Percentiles rank a stretch among this genome's conserved stretches.
These are phyloP conservation scores for Stagonosporopsis vannaccii DNA, from an alignment of 2,329 filamentous ascomycete genomes.

Conservation along the genomic window DNA sequence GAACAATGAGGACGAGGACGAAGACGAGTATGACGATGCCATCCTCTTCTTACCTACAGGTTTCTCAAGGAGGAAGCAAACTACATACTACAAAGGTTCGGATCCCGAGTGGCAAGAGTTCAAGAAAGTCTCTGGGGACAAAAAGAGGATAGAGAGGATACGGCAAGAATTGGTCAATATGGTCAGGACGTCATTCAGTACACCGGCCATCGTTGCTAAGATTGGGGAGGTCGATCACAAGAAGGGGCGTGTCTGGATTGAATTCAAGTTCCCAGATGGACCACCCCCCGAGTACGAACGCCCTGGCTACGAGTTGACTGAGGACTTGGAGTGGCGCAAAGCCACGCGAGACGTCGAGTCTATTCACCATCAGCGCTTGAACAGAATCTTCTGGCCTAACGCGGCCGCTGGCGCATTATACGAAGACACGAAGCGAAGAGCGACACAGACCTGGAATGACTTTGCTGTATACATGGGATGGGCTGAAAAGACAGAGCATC, in stretches of 20 bases:
- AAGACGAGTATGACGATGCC: constrained; percentile 41
- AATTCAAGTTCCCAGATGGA: constrained; percentile 57
- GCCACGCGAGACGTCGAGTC: constrained; percentile 39
- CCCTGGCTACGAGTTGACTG: constrained; percentile 52
- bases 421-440: constrained; percentile 32
- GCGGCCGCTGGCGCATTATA: constrained; percentile 33
- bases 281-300: constrained; percentile 59
- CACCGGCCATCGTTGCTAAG: background rate
- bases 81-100: constrained; percentile 57
- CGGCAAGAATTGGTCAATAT: constrained; percentile 49
- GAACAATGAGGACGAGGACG: constrained; percentile 35
- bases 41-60: constrained; percentile 59
- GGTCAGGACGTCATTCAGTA: constrained; percentile 36
- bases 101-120: constrained; percentile 64
- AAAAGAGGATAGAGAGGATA: constrained; percentile 49
- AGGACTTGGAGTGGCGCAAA: constrained; percentile 47
- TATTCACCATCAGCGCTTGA: constrained; percentile 49
- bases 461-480: constrained; percentile 37
- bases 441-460: constrained; percentile 29
- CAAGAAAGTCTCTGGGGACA: constrained; percentile 54
- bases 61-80: constrained; percentile 49
- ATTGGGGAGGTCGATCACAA: constrained; percentile 51
- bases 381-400: constrained; percentile 31
- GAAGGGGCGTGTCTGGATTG: constrained; percentile 56
- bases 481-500: constrained; percentile 25